Conservation (phyloP, 78 protist genomes). For the Guillardia theta region DNA sequence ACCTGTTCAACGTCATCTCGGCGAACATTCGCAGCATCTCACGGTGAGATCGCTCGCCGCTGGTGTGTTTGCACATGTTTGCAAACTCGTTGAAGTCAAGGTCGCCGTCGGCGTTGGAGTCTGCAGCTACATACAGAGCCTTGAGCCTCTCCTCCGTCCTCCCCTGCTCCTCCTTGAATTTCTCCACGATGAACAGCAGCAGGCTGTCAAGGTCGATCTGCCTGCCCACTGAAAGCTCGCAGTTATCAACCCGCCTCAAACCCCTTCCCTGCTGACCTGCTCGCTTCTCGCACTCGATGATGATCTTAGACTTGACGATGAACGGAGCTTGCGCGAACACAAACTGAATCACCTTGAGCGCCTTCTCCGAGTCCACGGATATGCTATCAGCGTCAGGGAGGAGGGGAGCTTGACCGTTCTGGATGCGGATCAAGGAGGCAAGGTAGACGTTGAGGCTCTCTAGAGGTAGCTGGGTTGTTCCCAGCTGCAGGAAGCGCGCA, state of each 20-base stretch:
- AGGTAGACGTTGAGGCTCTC: background rate
- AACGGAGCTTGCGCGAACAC: background rate
- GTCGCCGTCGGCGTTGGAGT: background rate
- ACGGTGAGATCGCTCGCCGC: background rate
- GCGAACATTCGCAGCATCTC: background rate
- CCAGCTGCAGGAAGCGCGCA: background rate
- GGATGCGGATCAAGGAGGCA: background rate
- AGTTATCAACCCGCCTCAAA: too few relatives aligned
- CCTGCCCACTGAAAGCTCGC: background rate
- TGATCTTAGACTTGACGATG: background rate
- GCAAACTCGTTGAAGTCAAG: background rate
- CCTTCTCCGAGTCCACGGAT: background rate
- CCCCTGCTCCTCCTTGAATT: background rate
- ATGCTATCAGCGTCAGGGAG: background rate
- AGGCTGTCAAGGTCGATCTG: background rate
- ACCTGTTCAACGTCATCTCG: background rate
- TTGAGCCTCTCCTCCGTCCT: background rate
- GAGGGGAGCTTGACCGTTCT: background rate
- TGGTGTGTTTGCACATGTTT: background rate
- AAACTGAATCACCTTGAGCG: background rate
- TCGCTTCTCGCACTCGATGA: conserved; percentile 23
- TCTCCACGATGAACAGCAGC: background rate
- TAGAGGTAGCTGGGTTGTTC: background rate
- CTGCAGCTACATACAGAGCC: background rate
- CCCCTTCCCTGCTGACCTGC: too few relatives aligned